A percentile compares a stretch with the other conserved stretches of the same genome.
Evolutionary conservation across 2,329 filamentous ascomycete species (phyloP).

Genomic region (Exserohilum turcica): DNA sequence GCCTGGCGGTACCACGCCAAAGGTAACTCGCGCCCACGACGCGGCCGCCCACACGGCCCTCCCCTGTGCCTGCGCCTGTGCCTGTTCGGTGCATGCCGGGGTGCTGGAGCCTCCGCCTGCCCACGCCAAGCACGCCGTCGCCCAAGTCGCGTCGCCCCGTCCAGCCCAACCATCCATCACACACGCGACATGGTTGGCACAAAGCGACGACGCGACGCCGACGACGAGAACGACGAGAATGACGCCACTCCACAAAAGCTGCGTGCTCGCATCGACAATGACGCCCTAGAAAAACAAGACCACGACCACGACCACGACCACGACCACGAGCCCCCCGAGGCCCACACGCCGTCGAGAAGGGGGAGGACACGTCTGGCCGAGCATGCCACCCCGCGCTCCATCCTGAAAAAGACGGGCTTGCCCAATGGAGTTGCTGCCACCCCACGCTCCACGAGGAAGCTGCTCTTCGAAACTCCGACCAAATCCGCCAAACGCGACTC

Average conservation of each 20-base stretch:
- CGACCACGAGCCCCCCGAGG: slow-evolving; percentile 28
- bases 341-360: slow-evolving; percentile 40
- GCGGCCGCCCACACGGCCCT: too few relatives aligned
- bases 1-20: neutral
- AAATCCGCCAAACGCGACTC: slow-evolving; percentile 44
- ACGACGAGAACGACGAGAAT: slow-evolving; percentile 25
- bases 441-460: slow-evolving; percentile 52
- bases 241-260: slow-evolving; percentile 34
- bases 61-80: too few relatives aligned
- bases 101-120: neutral
- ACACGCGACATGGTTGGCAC: slow-evolving; percentile 35
- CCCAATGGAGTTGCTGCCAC: slow-evolving; percentile 40
- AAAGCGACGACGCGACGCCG: slow-evolving; percentile 39
- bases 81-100: too few relatives aligned
- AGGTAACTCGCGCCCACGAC: neutral
- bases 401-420: slow-evolving; percentile 38
- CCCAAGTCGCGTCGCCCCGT: slow-evolving; percentile 30
- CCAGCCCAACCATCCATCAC: slow-evolving; percentile 10
- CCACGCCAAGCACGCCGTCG: slow-evolving; percentile 22
- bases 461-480: slow-evolving; percentile 54
- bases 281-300: slow-evolving; percentile 23
- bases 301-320: slow-evolving; percentile 28
- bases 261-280: slow-evolving; percentile 23
- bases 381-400: slow-evolving; percentile 41
- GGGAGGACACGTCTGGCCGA: slow-evolving; percentile 28